Base-by-base conservation (phyloP, 805 yeast species). In the Starmerella bombicola region DNA sequence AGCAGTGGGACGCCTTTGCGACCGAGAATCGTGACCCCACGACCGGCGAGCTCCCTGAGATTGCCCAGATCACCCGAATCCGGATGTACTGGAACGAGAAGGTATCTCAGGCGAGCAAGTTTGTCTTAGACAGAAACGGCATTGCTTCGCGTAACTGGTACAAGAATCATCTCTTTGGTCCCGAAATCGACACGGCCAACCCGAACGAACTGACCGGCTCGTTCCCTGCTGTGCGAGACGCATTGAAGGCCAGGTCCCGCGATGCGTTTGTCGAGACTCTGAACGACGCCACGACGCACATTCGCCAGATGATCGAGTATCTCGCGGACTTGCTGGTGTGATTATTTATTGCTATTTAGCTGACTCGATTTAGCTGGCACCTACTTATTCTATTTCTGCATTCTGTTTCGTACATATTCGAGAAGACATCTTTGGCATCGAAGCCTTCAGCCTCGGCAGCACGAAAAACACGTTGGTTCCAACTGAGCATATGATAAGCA, bases 51-150 rank as follows among this genome's bases (percentile, higher is more conserved):
- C 20, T 48, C 9, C 30, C 25, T 4, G 86, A 86, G 55, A 85
- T 93, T 1, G 73, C 84, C 1, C 56, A 79, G 41, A 62, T 82
- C 30, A 70, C 86, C 0, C 74, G 77, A 34, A 76, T 73, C 47
- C 67, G 97, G 52, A 73, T 82, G 78, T 74, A 73, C 42, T 80
- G 91, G 82, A 86, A 86, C 58, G 68, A 74, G n/a, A 73, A 74
- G 45, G 59, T 83, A 52, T 58, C 72, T 3, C 57, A 61, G 13
- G 65, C 81, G 42, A 78, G 76, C 47, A 70, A 70, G 47, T 57
- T 65, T 16, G 70, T 81, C 47, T 54, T 78, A 8, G 55, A 64
- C 5, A 55, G 64, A 1, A 62, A 60, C 6, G 65, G 66, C 2
- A 51, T 71, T 1, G 65, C 66, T 3, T 54, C 61, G 5, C 66